Conservation (phyloP, 176 grass and related monocot genomes). For the Dendrocalamus sinicus region DNA sequence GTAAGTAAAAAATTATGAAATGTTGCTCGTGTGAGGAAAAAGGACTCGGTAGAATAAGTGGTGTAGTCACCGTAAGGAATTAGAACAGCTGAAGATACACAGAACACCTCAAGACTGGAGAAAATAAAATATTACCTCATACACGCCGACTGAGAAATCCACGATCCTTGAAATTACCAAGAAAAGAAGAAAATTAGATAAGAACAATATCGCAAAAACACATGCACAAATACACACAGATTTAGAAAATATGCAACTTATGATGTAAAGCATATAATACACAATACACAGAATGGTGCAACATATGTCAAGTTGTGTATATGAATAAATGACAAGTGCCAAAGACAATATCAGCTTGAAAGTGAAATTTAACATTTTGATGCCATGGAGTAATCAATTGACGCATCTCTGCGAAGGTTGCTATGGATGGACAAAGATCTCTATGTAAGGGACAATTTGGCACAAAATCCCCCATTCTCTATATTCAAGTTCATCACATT, state of each 20-base stretch:
- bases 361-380: not conserved
- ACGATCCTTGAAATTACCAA: conserved; percentile 53
- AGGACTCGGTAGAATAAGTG: not conserved
- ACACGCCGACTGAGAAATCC: conserved; percentile 82
- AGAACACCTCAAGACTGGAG: not conserved
- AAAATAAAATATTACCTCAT: not conserved
- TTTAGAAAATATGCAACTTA: too few species aligned
- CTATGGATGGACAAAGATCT: not conserved
- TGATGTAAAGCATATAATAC: not conserved
- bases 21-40: not conserved
- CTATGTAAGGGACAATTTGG: not conserved
- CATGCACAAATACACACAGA: too few species aligned
- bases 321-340: not conserved
- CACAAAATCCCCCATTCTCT: not conserved
- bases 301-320: not conserved
- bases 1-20: not conserved
- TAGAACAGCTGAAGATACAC: not conserved
- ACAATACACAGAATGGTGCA: conserved; percentile 1
- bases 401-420: not conserved
- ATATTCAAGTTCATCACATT: not conserved
- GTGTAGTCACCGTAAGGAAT: not conserved
- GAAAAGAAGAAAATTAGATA: not conserved
- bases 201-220: too few species aligned
- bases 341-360: not conserved
- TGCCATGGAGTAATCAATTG: not conserved